These are phyloP conservation scores for Botrytis hyacinthi DNA, from an alignment of 2,329 filamentous ascomycete species.

Conservation along the genomic window DNA sequence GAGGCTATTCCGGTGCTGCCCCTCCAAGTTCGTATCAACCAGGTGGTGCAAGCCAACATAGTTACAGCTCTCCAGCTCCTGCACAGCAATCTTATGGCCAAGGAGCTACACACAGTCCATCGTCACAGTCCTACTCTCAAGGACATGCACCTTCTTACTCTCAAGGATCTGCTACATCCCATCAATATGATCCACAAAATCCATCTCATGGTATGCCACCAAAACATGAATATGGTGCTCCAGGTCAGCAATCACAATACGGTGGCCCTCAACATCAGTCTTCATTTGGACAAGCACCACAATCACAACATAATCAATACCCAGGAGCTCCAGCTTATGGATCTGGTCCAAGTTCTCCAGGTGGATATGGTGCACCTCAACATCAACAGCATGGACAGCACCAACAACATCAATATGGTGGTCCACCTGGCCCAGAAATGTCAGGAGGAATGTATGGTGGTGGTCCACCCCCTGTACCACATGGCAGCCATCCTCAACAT, in stretches of 20 bases:
- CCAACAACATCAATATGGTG: slow-evolving; percentile 14
- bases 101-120: slow-evolving; percentile 10
- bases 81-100: slow-evolving; percentile 17
- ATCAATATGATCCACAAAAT: slow-evolving; percentile 20
- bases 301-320: slow-evolving; percentile 27
- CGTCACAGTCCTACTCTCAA: slow-evolving; percentile 23
- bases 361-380: slow-evolving; percentile 22
- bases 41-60: slow-evolving; percentile 26
- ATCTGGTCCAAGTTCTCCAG: slow-evolving; percentile 11
- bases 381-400: slow-evolving; percentile 7
- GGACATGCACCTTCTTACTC: slow-evolving; percentile 10
- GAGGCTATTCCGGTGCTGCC: slow-evolving; percentile 59
- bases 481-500: slow-evolving; percentile 21
- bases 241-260: slow-evolving; percentile 30
- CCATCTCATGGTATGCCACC: slow-evolving; percentile 10
- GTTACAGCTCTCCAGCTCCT: slow-evolving; percentile 27
- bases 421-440: slow-evolving; percentile 7
- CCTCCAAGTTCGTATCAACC: slow-evolving; percentile 61
- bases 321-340: slow-evolving; percentile 26
- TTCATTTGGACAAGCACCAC: slow-evolving; percentile 25
- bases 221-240: slow-evolving; percentile 22
- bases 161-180: slow-evolving; percentile 12
- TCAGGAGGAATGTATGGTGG: slow-evolving; percentile 14
- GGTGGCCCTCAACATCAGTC: slow-evolving; percentile 33
- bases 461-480: slow-evolving; percentile 17